Base-by-base conservation (phyloP, 148 eudicot species). In the Spergularia marina region DNA sequence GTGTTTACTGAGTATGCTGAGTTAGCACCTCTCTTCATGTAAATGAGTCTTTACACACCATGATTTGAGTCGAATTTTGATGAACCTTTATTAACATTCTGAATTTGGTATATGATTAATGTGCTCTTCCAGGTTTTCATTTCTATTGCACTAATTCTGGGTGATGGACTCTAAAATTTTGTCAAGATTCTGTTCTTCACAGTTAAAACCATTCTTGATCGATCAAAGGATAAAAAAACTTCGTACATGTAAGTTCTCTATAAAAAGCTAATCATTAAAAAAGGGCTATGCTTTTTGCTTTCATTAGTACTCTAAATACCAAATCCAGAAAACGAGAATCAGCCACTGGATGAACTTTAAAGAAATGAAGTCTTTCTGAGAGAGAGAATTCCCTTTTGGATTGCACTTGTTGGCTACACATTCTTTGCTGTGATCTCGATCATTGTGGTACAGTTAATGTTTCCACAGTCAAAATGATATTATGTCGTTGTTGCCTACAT, bases 121-220 rank as follows among this genome's bases (percentile, higher is more conserved):
- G 65, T 23, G 57, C 5, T 76, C 36, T 76, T 74, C 82, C 89
- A 91, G 94, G 92, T 87, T 30, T 92, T 92, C 62, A 81, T 92
- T 67, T 83, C 97, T 14, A 90, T 92, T 54, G 88, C 94, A 53
- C 91, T 92, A 47, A 84, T 92, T 18, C 79, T 90, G 7, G 94
- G 97, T 12, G 97, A 92, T 70, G 97, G 97, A 34, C 85, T 91
- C 51, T 91, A 87, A 74, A 86, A 75, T 70, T 86, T 91, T 53
- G 17, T 80, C 21, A 91, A 91, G 80, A 74, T 90, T 12, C 34
- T 85, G 12, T 57, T 66, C n/a, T 63, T 88, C 70, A 86, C 87
- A 21, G 21, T 85, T 25, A 52, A 52, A 30, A 88, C 68, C 40
- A 47, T 89, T 54, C 76, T 65, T 51, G 77, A 76, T 63, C 81